Evolutionary conservation across 352 stramenopile genomes (phyloP).

Genomic region (Thraustochytrium striatum): DNA sequence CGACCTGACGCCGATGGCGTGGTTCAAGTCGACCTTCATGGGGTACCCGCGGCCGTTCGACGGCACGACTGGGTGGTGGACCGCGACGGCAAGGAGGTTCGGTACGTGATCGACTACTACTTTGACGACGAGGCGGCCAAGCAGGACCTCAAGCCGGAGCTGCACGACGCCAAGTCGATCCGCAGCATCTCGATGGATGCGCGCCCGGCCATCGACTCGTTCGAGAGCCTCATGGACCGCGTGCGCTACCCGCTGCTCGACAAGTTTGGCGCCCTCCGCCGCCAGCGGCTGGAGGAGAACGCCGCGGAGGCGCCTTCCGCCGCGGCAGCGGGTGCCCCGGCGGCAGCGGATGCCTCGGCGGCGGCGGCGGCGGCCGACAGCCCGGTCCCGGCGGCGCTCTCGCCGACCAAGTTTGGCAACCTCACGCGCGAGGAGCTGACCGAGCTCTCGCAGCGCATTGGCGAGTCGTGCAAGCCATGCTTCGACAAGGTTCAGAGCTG

Average conservation of each 20-base stretch:
- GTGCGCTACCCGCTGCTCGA: constrained; percentile 64
- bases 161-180: constrained; percentile 70
- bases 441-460: constrained; percentile 56
- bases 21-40: constrained; percentile 65
- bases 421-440: constrained; percentile 8
- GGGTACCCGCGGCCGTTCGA: constrained; percentile 87
- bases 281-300: constrained; percentile 45
- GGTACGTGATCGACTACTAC: constrained; percentile 99
- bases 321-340: constrained; percentile 52
- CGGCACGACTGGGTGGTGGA: constrained; percentile 73
- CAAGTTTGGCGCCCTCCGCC: constrained; percentile 54
- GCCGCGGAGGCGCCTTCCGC: constrained; percentile 63
- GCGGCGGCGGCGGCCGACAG: constrained; percentile 47
- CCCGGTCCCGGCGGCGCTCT: constrained; percentile 56
- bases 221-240: constrained; percentile 71
- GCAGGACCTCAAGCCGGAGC: constrained; percentile 69
- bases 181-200: constrained; percentile 93
- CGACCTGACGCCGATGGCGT: constrained; percentile 90
- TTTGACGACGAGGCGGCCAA: constrained; percentile 76
- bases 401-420: constrained; percentile 60
- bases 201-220: constrained; percentile 86
- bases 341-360: constrained; percentile 62
- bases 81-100: constrained; percentile 63
- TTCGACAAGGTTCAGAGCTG: constrained; percentile 72
- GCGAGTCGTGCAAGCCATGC: constrained; percentile 71